Conservation (phyloP, 225 moss, liverwort and hornwort genomes). For the Antitrichia curtipendula region DNA sequence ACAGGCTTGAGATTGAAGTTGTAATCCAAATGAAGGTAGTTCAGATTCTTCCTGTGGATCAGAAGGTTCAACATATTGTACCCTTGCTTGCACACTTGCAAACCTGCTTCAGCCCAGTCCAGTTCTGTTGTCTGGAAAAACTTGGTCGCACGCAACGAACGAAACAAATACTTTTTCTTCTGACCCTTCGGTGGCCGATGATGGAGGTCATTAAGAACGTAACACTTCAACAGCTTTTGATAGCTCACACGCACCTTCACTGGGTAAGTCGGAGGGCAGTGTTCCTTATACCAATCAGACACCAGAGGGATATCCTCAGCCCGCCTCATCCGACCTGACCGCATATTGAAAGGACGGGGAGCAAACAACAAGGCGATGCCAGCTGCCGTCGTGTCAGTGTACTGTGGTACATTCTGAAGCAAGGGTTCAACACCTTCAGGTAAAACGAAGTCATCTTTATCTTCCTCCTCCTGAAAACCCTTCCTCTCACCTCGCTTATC, state of each 20-base stretch:
- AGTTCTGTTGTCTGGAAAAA: slow-evolving; percentile 97
- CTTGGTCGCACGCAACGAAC: slow-evolving; percentile 92
- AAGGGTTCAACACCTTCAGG: slow-evolving; percentile 96
- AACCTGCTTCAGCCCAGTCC: slow-evolving; percentile 99
- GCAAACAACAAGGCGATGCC: slow-evolving; percentile 94
- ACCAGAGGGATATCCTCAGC: slow-evolving; percentile 98
- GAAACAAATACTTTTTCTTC: slow-evolving; percentile 95
- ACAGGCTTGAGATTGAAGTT: slow-evolving; percentile 99
- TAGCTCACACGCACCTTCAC: slow-evolving; percentile 99
- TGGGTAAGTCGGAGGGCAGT: slow-evolving; percentile 98
- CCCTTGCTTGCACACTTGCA: slow-evolving; percentile 99
- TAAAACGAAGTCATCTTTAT: slow-evolving; percentile 69
- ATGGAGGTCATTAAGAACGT: slow-evolving; percentile 93
- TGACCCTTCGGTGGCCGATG: slow-evolving; percentile 99
- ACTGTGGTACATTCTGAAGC: slow-evolving; percentile 63
- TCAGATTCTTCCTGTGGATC: slow-evolving; percentile 97
- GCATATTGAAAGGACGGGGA: slow-evolving; percentile 97
- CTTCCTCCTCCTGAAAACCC: slow-evolving; percentile 74
- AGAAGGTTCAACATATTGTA: slow-evolving; percentile 98
- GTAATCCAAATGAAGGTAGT: slow-evolving; percentile 96
- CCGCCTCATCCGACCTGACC: slow-evolving; percentile 92
- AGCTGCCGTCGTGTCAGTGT: slow-evolving; percentile 96
- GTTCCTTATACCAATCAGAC: slow-evolving; percentile 99
- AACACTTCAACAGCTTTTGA: slow-evolving; percentile 97
- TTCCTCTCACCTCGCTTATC: slow-evolving; percentile 75